A percentile compares a stretch with the other conserved stretches of the same genome.
These are phyloP conservation scores for Pseudomonodictys pantanalensis DNA, from an alignment of 495 filamentous ascomycete genomes.

Conservation along the genomic window DNA sequence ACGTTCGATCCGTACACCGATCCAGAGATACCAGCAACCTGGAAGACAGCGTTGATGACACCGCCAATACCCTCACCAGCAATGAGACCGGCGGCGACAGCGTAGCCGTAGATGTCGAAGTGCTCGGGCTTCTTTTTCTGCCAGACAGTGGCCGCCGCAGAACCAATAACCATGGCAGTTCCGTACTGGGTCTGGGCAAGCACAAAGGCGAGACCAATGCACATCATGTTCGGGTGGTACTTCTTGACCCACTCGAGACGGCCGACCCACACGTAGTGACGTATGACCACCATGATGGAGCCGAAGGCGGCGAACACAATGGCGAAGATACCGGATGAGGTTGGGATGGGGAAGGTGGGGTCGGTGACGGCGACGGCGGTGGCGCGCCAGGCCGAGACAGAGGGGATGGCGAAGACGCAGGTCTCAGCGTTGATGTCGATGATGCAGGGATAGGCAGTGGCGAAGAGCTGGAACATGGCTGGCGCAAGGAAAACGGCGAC, in stretches of 20 bases:
- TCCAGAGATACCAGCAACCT: slow-evolving; percentile 53
- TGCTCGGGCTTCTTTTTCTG: slow-evolving; percentile 52
- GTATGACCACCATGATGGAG: slow-evolving; percentile 49
- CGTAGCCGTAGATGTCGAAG: slow-evolving; percentile 64
- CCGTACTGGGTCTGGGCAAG: slow-evolving; percentile 56
- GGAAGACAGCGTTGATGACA: slow-evolving; percentile 57
- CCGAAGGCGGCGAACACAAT: slow-evolving; percentile 54
- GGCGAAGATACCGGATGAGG: slow-evolving; percentile 54
- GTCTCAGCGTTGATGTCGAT: slow-evolving; percentile 43
- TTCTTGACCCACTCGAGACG: slow-evolving; percentile 54
- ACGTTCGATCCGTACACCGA: slow-evolving; percentile 46
- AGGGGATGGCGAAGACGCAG: slow-evolving; percentile 58
- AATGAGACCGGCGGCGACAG: slow-evolving; percentile 64
- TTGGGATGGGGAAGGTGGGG: slow-evolving; percentile 56
- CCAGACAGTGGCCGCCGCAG: slow-evolving; percentile 57
- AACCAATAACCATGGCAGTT: slow-evolving; percentile 58
- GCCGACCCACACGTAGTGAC: slow-evolving; percentile 57
- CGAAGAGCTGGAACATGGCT: slow-evolving; percentile 63
- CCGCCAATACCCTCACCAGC: slow-evolving; percentile 66
- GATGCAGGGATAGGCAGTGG: slow-evolving; percentile 65
- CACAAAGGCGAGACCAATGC: slow-evolving; percentile 62
- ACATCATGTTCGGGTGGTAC: slow-evolving; percentile 67
- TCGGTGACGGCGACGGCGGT: slow-evolving; percentile 63
- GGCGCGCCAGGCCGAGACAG: slow-evolving; percentile 64
- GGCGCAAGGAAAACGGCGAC: slow-evolving; percentile 62